Evolutionary conservation across 768 basidiomycete genomes (phyloP), one percentile per base, ranked within the genome.

Genomic region (Myochromella boudieri): DNA sequence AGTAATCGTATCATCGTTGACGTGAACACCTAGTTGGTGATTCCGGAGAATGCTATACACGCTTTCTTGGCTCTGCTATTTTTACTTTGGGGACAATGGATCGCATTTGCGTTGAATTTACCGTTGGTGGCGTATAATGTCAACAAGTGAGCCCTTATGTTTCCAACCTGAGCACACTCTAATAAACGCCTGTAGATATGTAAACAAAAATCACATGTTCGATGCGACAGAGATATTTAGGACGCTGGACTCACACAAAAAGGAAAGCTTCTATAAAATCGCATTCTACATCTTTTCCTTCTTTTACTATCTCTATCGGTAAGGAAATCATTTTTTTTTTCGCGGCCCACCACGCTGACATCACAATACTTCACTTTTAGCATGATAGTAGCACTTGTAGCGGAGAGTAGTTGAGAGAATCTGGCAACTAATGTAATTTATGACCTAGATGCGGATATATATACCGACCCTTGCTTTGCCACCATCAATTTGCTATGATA

Each of bases 141-240:
- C 53, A 94, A 97, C 76, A 99, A 98, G 95, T 93, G 61, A 62
- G 89, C 76, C n/a, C 33, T 6, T 34, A 14, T 17, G 14, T 5
- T 14, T n/a, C 18, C 14, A 17, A 22, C 26, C 29, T 17, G 42
- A 26, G 29, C 42, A 28, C 28, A 43, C 18, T 25, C 36, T 24
- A 10, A n/a, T 15, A 12, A 21, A 4, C 25, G 37, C 34, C 18
- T 42, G 9, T 60, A 97, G 94, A 70, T 92, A 97, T 63, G 80
- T 88, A 56, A 85, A 85, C 67, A 91, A 92, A 64, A 87, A 86
- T 61, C 94, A 98, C 70, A 95, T 95, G 91, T 97, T 95, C 62
- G 97, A 99, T 62, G 97, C 97, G 44, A 98, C 95, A n/a, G 97
- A 99, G 71, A 99, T 98, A 54, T 99, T 99, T 79, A 82, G 97